These are phyloP conservation scores for Multifurca ochricompacta DNA, from an alignment of 768 basidiomycete species.

Conservation along the genomic window DNA sequence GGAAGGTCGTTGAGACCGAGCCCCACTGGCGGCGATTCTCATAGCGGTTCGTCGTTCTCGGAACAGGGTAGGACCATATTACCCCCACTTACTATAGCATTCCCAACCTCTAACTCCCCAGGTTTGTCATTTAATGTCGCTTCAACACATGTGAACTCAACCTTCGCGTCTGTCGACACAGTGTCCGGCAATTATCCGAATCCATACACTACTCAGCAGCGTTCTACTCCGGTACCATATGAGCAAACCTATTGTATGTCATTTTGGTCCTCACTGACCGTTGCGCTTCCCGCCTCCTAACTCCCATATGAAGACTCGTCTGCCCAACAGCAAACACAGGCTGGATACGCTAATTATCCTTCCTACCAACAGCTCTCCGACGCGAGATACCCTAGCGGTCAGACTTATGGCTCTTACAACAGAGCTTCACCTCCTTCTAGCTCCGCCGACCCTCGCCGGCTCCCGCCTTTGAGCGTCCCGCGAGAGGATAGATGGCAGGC, in stretches of 20 bases:
- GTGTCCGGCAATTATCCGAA: conserved; percentile 8
- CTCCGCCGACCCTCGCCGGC: not conserved
- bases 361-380: conserved; percentile 6
- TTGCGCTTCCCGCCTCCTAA: conserved; percentile 1
- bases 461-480: conserved; percentile 11
- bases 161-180: conserved; percentile 3
- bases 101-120: conserved; percentile 19
- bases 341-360: conserved; percentile 1
- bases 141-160: conserved; percentile 17
- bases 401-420: not conserved
- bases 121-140: conserved; percentile 18
- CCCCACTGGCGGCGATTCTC: conserved; percentile 15
- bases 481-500: not conserved
- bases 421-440: conserved; percentile 10
- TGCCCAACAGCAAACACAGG: conserved; percentile 5
- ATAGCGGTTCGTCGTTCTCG: conserved; percentile 18
- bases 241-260: conserved; percentile 9
- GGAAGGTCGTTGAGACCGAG: conserved; percentile 12
- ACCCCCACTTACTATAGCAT: conserved; percentile 20
- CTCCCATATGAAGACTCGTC: conserved; percentile 1
- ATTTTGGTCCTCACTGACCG: not conserved
- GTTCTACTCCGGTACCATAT: conserved; percentile 10
- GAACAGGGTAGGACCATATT: conserved; percentile 22
- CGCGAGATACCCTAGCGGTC: not conserved
- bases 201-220: conserved; percentile 10